phyloP scores from a whole-genome alignment of 2,329 filamentous ascomycete species.

The Elsinoe arachidis region DNA sequence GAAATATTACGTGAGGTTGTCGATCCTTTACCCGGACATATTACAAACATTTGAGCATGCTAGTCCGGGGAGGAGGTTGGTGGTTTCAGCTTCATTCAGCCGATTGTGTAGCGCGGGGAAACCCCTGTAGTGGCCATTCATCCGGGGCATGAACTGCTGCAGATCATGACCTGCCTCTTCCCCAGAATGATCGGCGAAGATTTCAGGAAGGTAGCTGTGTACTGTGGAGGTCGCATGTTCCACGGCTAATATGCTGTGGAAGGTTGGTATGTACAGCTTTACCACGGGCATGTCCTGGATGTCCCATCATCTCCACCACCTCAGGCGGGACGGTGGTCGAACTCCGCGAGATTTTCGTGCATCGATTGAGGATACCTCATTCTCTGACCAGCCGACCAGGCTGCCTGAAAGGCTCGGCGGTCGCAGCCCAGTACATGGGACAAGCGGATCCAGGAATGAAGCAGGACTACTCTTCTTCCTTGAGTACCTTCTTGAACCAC shows the following conservation, averaged over 20 bases:
- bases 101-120: background rate
- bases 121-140: background rate
- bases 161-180: background rate
- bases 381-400: too few species aligned
- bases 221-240: background rate
- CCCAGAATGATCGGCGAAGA: background rate
- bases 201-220: background rate
- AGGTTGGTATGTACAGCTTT: background rate
- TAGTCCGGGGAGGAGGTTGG: background rate
- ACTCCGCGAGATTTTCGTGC: too few species aligned
- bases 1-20: background rate
- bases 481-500: conserved; percentile 5
- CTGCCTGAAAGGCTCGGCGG: too few species aligned
- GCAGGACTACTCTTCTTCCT: background rate
- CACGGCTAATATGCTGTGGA: background rate
- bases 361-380: too few species aligned
- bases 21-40: conserved; percentile 8
- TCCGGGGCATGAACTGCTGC: background rate
- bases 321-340: background rate
- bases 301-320: background rate
- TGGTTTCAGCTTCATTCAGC: background rate
- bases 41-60: background rate
- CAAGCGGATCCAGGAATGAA: background rate
- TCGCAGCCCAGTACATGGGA: too few species aligned
- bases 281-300: too few species aligned